Conservation (phyloP, 225 moss, liverwort and hornwort species). For the Neckera pumila region DNA sequence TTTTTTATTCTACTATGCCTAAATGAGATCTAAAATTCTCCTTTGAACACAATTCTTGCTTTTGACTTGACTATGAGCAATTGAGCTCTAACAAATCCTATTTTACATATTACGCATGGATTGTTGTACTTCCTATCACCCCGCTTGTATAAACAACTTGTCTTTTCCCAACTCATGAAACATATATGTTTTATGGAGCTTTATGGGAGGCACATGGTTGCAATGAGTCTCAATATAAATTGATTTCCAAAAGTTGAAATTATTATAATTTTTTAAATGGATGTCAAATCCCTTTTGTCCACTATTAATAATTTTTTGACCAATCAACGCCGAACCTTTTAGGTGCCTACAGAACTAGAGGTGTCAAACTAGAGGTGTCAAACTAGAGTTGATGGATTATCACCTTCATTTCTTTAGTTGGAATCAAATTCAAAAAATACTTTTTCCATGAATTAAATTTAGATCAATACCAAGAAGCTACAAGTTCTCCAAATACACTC, state of each 20-base stretch:
- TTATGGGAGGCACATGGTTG: fast-evolving
- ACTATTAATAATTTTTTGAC: background rate
- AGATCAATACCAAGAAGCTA: background rate
- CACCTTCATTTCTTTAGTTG: background rate
- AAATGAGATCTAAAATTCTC: no score
- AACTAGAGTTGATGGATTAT: background rate
- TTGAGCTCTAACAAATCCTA: background rate
- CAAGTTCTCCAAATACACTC: background rate
- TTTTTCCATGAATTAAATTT: background rate
- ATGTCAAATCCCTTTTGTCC: background rate
- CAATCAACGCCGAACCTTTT: fast-evolving
- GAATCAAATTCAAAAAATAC: background rate
- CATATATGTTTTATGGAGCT: background rate
- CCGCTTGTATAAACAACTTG: background rate
- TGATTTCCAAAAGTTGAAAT: background rate
- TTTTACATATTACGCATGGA: fast-evolving
- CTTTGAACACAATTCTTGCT: background rate
- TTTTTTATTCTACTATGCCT: no score
- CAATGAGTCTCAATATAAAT: background rate
- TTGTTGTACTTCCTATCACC: background rate
- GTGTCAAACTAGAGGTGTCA: background rate
- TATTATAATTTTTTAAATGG: background rate
- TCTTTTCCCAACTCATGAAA: fast-evolving
- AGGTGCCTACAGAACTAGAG: background rate
- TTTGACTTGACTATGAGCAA: background rate